Evolutionary conservation across 179 eudicot species (phyloP).

Genomic region (Pouteria campechiana): DNA sequence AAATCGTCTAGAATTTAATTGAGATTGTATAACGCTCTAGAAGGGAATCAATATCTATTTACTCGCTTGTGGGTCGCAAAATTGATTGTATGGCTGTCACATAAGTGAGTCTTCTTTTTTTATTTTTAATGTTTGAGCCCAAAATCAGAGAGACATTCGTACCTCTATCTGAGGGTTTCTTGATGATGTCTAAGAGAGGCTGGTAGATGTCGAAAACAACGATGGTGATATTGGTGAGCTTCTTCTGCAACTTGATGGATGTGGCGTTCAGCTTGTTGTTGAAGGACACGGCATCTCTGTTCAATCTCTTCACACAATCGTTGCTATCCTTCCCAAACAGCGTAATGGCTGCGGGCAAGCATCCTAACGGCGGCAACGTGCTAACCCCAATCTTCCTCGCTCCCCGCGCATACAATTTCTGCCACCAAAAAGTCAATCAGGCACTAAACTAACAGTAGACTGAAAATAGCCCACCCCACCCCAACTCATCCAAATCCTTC

Average conservation of each 20-base stretch:
- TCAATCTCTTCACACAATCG: slow-evolving; percentile 53
- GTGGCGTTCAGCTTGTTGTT: slow-evolving; percentile 73
- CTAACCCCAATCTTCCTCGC: slow-evolving; percentile 90
- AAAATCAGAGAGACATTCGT: too few species aligned
- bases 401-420: slow-evolving; percentile 72
- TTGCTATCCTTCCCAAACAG: slow-evolving; percentile 61
- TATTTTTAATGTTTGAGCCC: too few species aligned
- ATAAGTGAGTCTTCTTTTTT: too few species aligned
- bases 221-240: slow-evolving; percentile 49
- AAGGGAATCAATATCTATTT: too few species aligned
- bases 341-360: slow-evolving; percentile 84
- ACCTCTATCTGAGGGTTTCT: slow-evolving; percentile 67
- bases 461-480: too few species aligned
- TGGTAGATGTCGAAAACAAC: slow-evolving; percentile 76
- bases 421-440: slow-evolving; percentile 8
- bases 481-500: too few species aligned
- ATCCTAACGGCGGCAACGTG: slow-evolving; percentile 86
- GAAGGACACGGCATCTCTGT: slow-evolving; percentile 58
- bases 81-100: too few species aligned
- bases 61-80: too few species aligned
- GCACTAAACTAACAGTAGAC: too few species aligned
- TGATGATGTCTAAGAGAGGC: slow-evolving; percentile 54
- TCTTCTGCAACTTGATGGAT: slow-evolving; percentile 35
- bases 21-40: too few species aligned
- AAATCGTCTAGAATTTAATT: too few species aligned